Conservation (phyloP, 306 rosid species). For the Nissolia schottii region DNA sequence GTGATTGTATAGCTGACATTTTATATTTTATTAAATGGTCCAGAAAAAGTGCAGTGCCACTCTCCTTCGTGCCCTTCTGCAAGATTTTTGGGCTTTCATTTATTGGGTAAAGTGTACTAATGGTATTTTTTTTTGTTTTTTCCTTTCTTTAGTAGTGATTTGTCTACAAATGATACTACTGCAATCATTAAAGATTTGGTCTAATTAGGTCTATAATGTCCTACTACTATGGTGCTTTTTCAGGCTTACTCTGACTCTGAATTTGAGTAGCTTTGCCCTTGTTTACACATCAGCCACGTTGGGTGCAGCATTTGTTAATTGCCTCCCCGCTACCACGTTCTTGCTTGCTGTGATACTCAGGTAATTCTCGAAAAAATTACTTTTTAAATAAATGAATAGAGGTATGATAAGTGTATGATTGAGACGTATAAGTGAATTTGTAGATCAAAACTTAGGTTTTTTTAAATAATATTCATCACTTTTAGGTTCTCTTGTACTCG, state of each 20-base stretch:
- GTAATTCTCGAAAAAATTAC: too few species aligned
- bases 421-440: too few species aligned
- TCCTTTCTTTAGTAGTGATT: too few species aligned
- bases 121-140: too few species aligned
- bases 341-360: constrained; percentile 47
- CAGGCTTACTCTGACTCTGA: constrained; percentile 43
- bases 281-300: constrained; percentile 47
- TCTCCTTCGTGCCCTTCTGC: constrained; percentile 39
- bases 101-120: constrained; percentile 48
- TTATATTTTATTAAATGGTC: neutral
- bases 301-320: constrained; percentile 42
- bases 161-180: neutral
- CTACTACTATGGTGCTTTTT: constrained; percentile 4
- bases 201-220: constrained; percentile 5
- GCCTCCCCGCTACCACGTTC: constrained; percentile 48
- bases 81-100: constrained; percentile 53
- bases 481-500: neutral
- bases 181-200: too few species aligned
- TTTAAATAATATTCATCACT: too few species aligned
- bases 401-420: too few species aligned
- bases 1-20: neutral
- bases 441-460: too few species aligned
- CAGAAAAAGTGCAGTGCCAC: constrained; percentile 36
- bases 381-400: too few species aligned
- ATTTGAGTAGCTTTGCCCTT: constrained; percentile 39